These are phyloP conservation scores for Populus tomentosa DNA, from an alignment of 441 rosid genomes.

Conservation along the genomic window DNA sequence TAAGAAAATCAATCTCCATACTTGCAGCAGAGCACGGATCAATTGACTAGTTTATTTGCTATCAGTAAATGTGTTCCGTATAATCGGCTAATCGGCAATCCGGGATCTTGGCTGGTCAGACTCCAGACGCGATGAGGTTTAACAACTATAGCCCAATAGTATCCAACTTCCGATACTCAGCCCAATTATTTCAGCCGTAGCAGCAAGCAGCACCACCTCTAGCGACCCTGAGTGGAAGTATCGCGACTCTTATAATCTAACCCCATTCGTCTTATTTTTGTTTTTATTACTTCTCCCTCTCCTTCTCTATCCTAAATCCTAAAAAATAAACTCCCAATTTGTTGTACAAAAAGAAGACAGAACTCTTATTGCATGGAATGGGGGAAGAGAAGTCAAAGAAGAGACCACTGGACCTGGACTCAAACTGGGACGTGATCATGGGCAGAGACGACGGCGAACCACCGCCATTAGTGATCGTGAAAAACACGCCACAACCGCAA, in stretches of 20 bases:
- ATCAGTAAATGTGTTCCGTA: too few species aligned
- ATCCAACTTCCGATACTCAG: neutral
- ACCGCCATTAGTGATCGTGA: constrained; percentile 32
- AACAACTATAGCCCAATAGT: neutral
- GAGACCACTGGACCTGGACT: constrained; percentile 40
- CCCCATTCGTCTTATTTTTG: too few species aligned
- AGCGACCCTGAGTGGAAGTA: too few species aligned
- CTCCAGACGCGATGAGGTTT: too few species aligned
- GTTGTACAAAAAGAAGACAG: neutral
- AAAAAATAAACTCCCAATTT: neutral
- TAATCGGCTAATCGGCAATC: too few species aligned
- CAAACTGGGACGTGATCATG: constrained; percentile 24
- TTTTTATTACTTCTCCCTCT: neutral
- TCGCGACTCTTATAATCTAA: neutral
- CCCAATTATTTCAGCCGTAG: neutral
- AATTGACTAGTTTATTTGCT: too few species aligned
- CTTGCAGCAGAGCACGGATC: too few species aligned
- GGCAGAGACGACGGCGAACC: constrained; percentile 28
- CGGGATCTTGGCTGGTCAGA: too few species aligned
- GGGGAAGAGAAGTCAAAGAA: constrained; percentile 25
- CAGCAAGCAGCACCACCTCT: neutral
- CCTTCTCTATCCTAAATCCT: neutral
- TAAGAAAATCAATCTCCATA: too few species aligned
- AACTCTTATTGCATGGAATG: constrained; percentile 10
- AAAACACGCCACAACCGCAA: neutral